Evolutionary conservation across 345 rosid species (phyloP).

Genomic region (Cochlearia excelsa): DNA sequence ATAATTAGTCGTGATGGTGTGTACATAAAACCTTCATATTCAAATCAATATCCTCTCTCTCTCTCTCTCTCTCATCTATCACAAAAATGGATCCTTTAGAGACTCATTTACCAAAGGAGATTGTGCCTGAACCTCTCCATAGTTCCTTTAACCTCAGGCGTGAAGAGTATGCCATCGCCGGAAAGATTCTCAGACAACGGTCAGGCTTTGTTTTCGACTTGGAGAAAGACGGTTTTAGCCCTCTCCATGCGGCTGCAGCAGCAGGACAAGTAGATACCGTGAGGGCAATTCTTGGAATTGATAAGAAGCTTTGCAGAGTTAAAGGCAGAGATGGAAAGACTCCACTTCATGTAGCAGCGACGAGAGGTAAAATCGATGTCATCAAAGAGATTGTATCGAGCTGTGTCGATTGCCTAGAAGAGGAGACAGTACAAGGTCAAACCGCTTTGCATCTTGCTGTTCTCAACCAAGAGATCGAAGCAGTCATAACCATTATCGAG

Average conservation of each 20-base stretch:
- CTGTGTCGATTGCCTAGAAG: slow-evolving; percentile 41
- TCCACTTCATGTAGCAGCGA: slow-evolving; percentile 42
- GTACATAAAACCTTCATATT: background rate
- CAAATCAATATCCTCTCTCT: background rate
- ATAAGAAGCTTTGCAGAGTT: slow-evolving; percentile 34
- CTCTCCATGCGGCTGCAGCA: slow-evolving; percentile 47
- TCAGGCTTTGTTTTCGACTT: slow-evolving; percentile 38
- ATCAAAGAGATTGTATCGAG: slow-evolving; percentile 36
- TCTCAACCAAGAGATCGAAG: slow-evolving; percentile 33
- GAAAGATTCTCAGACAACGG: slow-evolving; percentile 33
- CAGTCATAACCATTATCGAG: slow-evolving; percentile 33
- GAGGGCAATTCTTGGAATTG: slow-evolving; percentile 36
- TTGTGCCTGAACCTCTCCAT: slow-evolving; percentile 30
- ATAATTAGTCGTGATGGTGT: slow-evolving; percentile 7
- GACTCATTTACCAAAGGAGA: slow-evolving; percentile 19
- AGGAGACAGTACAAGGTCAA: slow-evolving; percentile 40
- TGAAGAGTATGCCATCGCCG: slow-evolving; percentile 34
- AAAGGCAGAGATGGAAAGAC: slow-evolving; percentile 41
- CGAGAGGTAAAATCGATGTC: slow-evolving; percentile 39
- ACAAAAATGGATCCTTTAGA: slow-evolving; percentile 21
- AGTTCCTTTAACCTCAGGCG: slow-evolving; percentile 32
- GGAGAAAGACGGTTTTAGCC: slow-evolving; percentile 42
- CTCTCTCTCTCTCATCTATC: background rate
- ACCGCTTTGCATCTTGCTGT: slow-evolving; percentile 49
- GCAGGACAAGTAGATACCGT: slow-evolving; percentile 39